Conservation (phyloP, 1,284 basidiomycete genomes). For the Exobasidium rhododendri region DNA sequence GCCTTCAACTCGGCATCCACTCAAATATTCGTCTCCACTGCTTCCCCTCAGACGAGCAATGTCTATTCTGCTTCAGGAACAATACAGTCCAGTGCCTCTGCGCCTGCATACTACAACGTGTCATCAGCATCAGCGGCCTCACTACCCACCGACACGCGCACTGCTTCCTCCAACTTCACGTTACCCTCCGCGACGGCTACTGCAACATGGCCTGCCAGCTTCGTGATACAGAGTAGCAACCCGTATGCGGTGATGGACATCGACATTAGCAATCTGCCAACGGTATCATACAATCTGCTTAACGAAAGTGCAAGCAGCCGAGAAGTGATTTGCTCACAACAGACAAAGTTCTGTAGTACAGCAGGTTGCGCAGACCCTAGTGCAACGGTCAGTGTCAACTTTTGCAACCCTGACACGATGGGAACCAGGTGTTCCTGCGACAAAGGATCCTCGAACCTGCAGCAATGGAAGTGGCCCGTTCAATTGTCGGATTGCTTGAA, state of each 20-base stretch:
- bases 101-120: background rate
- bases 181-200: slow-evolving; percentile 31
- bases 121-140: slow-evolving; percentile 9
- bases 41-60: background rate
- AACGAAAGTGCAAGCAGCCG: slow-evolving; percentile 16
- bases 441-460: slow-evolving; percentile 33
- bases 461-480: slow-evolving; percentile 52
- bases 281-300: slow-evolving; percentile 20
- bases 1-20: background rate
- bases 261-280: slow-evolving; percentile 27
- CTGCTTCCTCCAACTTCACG: slow-evolving; percentile 40
- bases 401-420: slow-evolving; percentile 37
- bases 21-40: background rate
- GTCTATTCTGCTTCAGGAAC: background rate
- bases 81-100: background rate
- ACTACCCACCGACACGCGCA: slow-evolving; percentile 6
- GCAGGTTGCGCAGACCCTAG: slow-evolving; percentile 33
- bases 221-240: slow-evolving; percentile 23
- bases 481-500: slow-evolving; percentile 46
- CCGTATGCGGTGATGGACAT: slow-evolving; percentile 33
- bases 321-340: slow-evolving; percentile 32
- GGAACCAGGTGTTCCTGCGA: slow-evolving; percentile 35
- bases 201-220: slow-evolving; percentile 19
- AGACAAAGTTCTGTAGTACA: slow-evolving; percentile 42
- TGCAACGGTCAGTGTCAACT: slow-evolving; percentile 33